phyloP scores from a whole-genome alignment of 176 grass and related monocot species.

The Bromus sterilis region DNA sequence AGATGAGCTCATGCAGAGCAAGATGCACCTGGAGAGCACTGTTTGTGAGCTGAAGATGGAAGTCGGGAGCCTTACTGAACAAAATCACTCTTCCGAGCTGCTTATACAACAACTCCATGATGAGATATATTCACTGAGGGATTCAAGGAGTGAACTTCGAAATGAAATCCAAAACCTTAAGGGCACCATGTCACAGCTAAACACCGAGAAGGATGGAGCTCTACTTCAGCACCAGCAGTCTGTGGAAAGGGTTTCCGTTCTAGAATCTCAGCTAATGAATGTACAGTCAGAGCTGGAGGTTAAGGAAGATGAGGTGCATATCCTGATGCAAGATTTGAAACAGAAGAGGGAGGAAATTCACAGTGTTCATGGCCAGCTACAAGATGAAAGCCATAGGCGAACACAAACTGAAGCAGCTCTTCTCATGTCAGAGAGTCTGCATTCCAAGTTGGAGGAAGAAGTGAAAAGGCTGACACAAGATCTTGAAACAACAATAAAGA shows the following conservation, averaged over 20 bases:
- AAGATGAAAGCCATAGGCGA: slow-evolving; percentile 33
- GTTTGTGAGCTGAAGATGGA: slow-evolving; percentile 62
- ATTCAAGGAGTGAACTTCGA: slow-evolving; percentile 53
- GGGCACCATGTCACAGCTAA: slow-evolving; percentile 28
- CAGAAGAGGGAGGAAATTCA: slow-evolving; percentile 29
- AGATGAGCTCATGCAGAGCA: slow-evolving; percentile 38
- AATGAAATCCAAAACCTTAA: slow-evolving; percentile 58
- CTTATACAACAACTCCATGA: slow-evolving; percentile 43
- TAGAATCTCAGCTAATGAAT: slow-evolving; percentile 31
- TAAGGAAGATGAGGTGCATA: slow-evolving; percentile 34
- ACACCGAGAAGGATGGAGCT: slow-evolving; percentile 28
- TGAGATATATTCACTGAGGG: slow-evolving; percentile 33
- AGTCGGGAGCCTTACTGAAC: slow-evolving; percentile 45
- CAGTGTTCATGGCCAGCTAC: slow-evolving; percentile 17
- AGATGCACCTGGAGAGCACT: slow-evolving; percentile 44
- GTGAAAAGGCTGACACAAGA: slow-evolving; percentile 25
- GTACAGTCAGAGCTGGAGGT: slow-evolving; percentile 36
- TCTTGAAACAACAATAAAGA: slow-evolving; percentile 19
- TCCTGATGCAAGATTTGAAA: slow-evolving; percentile 40
- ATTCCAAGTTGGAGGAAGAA: slow-evolving; percentile 40
- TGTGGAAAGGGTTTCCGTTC: slow-evolving; percentile 12
- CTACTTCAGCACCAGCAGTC: slow-evolving; percentile 30
- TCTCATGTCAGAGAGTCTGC: slow-evolving; percentile 16
- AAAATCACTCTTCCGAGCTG: slow-evolving; percentile 45
- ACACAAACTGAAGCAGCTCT: slow-evolving; percentile 45